Evolutionary conservation across 345 rosid genomes (phyloP), one percentile per base, ranked within the genome.

Genomic region (Hibiscus syriacus): DNA sequence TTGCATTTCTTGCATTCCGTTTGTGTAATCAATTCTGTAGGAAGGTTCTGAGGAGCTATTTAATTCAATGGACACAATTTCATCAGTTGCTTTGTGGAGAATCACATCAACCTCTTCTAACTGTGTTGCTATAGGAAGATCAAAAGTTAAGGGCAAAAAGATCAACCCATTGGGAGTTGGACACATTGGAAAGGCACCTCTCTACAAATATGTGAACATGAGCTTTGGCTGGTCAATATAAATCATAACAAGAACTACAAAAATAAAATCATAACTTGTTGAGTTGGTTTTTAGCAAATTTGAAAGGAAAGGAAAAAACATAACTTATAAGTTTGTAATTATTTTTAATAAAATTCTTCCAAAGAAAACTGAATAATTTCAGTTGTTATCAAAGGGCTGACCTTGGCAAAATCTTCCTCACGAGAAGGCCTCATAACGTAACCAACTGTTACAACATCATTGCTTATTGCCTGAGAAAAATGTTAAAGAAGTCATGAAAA

Each of bases 21-120:
- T 27, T 61, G 90, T 85, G 76, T 77, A 94, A 46, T 79, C 81
- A 60, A 93, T 81, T 75, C 62, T 78, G 45, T 72, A 65, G 49
- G 83, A 78, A 41, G 79, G 74, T 67, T 77, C 69, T 27, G 73
- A 69, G 25, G 79, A 73, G 81, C 70, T 73, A 63, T 76, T 77
- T n/a, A 86, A 71, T 65, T 86, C 86, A 72, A 94, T 58, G 50
- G 89, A 86, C 53, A 83, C 55, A 64, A 89, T 91, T 73, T 94
- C 95, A 82, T 94, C 96, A 30, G 96, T 91, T 70, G 97, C 95
- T 89, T 91, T 91, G 74, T 89, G 97, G 70, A 91, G 87, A 84
- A 94, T 75, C 76, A 84, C 67, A 75, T 89, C 89, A 68, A 85
- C 84, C 30, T 76, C 81, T 76, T 81, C 77, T 70, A 94, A 77